Evolutionary conservation across 768 basidiomycete genomes (phyloP).

Genomic region (Leucocoprinus birnbaumii): DNA sequence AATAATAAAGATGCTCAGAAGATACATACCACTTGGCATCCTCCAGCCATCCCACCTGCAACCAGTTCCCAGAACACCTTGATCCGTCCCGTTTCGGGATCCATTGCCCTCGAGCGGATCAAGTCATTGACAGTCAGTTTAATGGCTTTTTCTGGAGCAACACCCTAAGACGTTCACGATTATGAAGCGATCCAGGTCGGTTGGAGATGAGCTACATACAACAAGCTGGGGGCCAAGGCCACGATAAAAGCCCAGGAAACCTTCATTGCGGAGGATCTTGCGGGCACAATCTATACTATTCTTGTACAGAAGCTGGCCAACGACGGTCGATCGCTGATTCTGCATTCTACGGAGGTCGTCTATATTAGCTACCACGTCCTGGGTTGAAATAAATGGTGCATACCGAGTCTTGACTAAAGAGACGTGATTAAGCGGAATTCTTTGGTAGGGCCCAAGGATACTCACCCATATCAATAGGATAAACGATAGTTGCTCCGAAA

Average conservation of each 20-base stretch:
- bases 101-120: conserved; percentile 77
- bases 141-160: conserved; percentile 97
- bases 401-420: conserved; percentile 74
- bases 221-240: conserved; percentile 94
- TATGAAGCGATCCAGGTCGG: neutral
- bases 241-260: conserved; percentile 92
- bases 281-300: conserved; percentile 92
- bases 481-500: conserved; percentile 95
- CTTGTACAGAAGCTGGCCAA: conserved; percentile 95
- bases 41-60: conserved; percentile 93
- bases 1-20: neutral
- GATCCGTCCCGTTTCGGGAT: conserved; percentile 96
- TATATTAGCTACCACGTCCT: neutral
- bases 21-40: conserved; percentile 90
- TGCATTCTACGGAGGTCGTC: conserved; percentile 64
- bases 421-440: neutral
- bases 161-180: conserved; percentile 52
- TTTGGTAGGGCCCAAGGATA: conserved; percentile 15
- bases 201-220: conserved; percentile 41
- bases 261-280: conserved; percentile 95
- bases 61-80: conserved; percentile 85
- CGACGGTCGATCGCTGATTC: conserved; percentile 95
- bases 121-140: conserved; percentile 97
- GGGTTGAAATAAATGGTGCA: conserved; percentile 10
- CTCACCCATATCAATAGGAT: conserved; percentile 92